Percentiles rank a stretch among this genome's conserved stretches.
phyloP scores from a whole-genome alignment of 805 yeast species.

The Kodamaea lidongshanica region DNA sequence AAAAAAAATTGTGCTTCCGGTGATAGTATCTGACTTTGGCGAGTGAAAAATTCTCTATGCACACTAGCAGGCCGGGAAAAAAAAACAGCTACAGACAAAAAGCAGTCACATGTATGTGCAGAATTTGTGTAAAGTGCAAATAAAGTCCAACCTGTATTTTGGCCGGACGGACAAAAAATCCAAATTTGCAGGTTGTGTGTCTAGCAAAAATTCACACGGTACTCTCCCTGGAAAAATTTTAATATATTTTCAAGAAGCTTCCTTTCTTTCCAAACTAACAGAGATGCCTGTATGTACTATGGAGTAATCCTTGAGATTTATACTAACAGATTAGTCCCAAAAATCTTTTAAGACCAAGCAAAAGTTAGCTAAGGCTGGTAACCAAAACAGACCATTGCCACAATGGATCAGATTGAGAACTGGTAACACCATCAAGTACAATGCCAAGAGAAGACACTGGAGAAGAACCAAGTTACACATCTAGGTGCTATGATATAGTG shows the following conservation, averaged over 20 bases:
- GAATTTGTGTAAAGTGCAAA: neutral
- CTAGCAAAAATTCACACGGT: slow-evolving; percentile 6
- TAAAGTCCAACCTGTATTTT: slow-evolving; percentile 1
- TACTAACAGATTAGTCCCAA: slow-evolving; percentile 61
- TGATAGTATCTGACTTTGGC: no score
- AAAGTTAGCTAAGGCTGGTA: slow-evolving; percentile 97
- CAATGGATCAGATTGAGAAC: slow-evolving; percentile 99
- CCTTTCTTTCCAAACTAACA: slow-evolving; percentile 12
- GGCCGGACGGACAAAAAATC: no score
- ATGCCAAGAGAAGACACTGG: slow-evolving; percentile 99
- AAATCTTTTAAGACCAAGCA: slow-evolving; percentile 96
- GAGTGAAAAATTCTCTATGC: neutral
- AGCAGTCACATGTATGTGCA: slow-evolving; percentile 6
- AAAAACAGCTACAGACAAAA: slow-evolving; percentile 1
- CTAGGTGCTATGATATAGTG: slow-evolving; percentile 43
- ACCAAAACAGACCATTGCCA: slow-evolving; percentile 99
- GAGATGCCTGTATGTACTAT: slow-evolving; percentile 41
- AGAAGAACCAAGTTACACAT: slow-evolving; percentile 98
- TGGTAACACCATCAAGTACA: slow-evolving; percentile 95
- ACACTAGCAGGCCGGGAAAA: neutral
- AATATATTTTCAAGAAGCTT: slow-evolving; percentile 2
- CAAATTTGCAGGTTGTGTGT: slow-evolving; percentile 6
- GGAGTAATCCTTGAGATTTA: neutral
- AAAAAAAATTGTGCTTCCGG: slow-evolving; percentile 5
- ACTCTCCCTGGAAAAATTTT: slow-evolving; percentile 3